Evolutionary conservation across 2,329 filamentous ascomycete genomes (phyloP), one percentile per base, ranked within the genome.

Genomic region (Coniella lustricola): DNA sequence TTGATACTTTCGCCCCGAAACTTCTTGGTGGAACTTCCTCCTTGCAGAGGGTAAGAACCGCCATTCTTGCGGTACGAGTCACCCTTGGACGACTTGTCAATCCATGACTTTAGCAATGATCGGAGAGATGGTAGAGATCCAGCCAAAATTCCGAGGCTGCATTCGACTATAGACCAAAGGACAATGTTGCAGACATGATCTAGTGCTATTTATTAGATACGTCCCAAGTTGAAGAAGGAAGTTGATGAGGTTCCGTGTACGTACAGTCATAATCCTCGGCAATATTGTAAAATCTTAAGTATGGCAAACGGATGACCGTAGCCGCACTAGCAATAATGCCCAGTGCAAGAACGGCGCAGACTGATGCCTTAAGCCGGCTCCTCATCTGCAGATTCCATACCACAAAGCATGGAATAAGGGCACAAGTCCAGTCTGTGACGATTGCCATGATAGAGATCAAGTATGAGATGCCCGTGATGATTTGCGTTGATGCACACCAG

Each of bases 81-180:
- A 14, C 38, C 46, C 3, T 25, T 37, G 10, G 39, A 29, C 2
- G 46, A 43, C 38, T 48, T 48, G 5, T 48, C 46, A 21, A 48
- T 41, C 46, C 46, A 48, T 14, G 46, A 37, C 29, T 48, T 48
- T 13, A 48, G 38, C 16, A 48, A 21, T 29, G 46, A 31, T 13
- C 46, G 46, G 7, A 48, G 46, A 12, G 46, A 48, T 8, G 46
- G 46, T 20, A 48, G 17, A 21, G 46, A 48, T 7, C 46, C 46
- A 13, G 38, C 39, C n/a, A 48, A 7, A 13, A 48, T 48, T 13
- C 46, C 46, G n/a, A 48, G 17, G 7, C 46, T 38, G 12, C 38
- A 48, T 21, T 48, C 46, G n/a, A 48, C 17, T 16, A 48, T 48
- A 8, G 46, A 48, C 46, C 46, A 48, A 22, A 48, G 3, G 18